Base-by-base conservation (phyloP, 2,329 filamentous ascomycete genomes). In the Penicillium sp. region DNA sequence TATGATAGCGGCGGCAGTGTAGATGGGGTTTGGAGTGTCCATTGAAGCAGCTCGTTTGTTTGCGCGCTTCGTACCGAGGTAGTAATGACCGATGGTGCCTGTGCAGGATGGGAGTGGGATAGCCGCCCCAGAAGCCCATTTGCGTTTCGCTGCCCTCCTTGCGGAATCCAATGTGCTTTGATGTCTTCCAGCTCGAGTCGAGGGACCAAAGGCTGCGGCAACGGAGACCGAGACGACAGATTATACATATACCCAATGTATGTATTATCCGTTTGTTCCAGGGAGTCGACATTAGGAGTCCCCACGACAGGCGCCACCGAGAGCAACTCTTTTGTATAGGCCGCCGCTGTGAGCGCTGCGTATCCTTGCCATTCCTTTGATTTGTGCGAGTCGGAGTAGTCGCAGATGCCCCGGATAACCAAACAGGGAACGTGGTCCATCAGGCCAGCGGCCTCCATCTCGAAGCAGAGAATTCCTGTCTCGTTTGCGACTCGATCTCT, bases 361-460 rank as follows among this genome's bases (percentile, higher is more conserved):
- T 49, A 57, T 1, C 5, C 29, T n/a, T 57, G 55, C 55, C 55
- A 57, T 11, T 50, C 29, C 29, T 57, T 57, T 1, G 7, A 26
- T 21, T 57, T 57, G 35, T 49, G 46, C 5, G 55, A 38, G 23
- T 57, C 55, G 17, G 55, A 30, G 29, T 57, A 57, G 46, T 57
- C 55, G 11, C 46, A 57, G 26, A 57, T 44, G 5, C 55, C 55
- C n/a, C 55, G 55, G 29, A 57, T 50, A 6, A 57, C 55, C 11
- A 57, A 30, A 44, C 55, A 57, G 15, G 55, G 55, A 31, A 57
- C n/a, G 15, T 57, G 26, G 21, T 57, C 55, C 55, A 57, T 47
- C 30, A 57, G 29, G n/a, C 54, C 54, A 8, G 54, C 54, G 8
- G 54, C 54, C 54, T 56, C 54, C 54, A 56, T 56, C 26, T 57